Evolutionary conservation across 2,329 filamentous ascomycete species (phyloP).

Genomic region (Cladosporium sp.): DNA sequence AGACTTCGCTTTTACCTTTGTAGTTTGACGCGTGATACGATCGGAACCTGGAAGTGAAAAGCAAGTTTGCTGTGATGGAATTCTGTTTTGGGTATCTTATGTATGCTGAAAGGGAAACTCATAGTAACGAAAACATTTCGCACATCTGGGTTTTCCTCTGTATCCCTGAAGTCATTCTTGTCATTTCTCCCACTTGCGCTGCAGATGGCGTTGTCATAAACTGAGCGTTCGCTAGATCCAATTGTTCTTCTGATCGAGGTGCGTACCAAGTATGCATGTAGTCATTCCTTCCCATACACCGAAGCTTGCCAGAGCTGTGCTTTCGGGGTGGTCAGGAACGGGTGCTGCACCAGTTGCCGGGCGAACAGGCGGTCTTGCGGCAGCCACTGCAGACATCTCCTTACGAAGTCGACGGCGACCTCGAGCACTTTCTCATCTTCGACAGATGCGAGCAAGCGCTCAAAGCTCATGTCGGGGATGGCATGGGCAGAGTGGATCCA

Average conservation of each 20-base stretch:
- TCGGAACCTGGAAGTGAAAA: neutral
- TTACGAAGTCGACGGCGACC: slow-evolving; percentile 8
- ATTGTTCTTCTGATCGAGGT: neutral
- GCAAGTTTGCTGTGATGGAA: neutral
- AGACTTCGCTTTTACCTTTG: neutral
- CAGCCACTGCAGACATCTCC: slow-evolving; percentile 6
- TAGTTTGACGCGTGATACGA: neutral
- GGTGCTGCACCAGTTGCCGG: neutral
- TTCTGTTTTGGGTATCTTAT: neutral
- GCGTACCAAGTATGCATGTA: neutral
- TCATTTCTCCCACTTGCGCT: neutral
- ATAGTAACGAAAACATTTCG: neutral
- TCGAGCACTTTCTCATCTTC: neutral
- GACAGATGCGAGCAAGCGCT: neutral
- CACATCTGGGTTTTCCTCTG: neutral
- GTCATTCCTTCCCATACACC: neutral
- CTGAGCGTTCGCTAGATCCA: neutral
- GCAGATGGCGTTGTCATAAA: neutral
- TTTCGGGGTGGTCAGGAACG: neutral
- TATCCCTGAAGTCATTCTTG: neutral
- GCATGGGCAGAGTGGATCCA: neutral
- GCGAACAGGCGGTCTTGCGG: slow-evolving; percentile 3
- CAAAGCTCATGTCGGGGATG: neutral
- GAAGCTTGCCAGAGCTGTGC: neutral
- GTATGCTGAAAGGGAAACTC: neutral